phyloP scores from a whole-genome alignment of 129 eudicot species.

The Ambrosia artemisiifolia region DNA sequence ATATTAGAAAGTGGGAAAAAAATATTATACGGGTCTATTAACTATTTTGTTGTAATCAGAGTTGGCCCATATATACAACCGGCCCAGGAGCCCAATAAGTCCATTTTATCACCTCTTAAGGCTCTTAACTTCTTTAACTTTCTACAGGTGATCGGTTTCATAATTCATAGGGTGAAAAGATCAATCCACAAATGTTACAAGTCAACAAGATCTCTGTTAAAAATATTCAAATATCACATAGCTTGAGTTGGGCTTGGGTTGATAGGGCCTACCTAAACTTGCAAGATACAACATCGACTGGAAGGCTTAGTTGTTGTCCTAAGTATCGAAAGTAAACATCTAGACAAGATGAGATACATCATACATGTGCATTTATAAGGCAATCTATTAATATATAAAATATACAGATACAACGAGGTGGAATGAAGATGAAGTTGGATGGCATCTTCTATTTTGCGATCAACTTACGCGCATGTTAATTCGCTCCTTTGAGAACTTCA shows the following conservation, averaged over 20 bases:
- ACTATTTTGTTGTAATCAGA: neutral
- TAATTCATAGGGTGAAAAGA: neutral
- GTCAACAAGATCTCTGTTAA: neutral
- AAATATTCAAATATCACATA: conserved; percentile 8
- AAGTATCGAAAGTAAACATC: conserved; percentile 6
- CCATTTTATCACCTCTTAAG: neutral
- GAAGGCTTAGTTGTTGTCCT: neutral
- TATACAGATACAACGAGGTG: conserved; percentile 6
- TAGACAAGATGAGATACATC: conserved; percentile 5
- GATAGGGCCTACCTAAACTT: neutral
- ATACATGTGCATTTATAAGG: conserved; percentile 19
- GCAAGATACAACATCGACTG: conserved; percentile 13
- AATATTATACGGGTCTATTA: neutral
- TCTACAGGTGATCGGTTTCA: neutral
- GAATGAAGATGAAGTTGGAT: conserved; percentile 10
- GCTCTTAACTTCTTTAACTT: neutral
- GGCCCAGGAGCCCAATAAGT: neutral
- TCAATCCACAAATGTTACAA: neutral
- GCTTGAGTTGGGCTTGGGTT: conserved; percentile 11
- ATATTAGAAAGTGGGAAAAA: neutral
- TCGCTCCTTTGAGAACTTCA: conserved; percentile 60
- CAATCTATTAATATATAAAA: conserved; percentile 28
- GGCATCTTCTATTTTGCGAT: conserved; percentile 38
- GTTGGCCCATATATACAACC: neutral
- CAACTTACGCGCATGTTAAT: conserved; percentile 67